A percentile compares a stretch with the other conserved stretches of the same genome.
phyloP scores from a whole-genome alignment of 2,329 filamentous ascomycete species.

The Tympanopsis confertula region DNA sequence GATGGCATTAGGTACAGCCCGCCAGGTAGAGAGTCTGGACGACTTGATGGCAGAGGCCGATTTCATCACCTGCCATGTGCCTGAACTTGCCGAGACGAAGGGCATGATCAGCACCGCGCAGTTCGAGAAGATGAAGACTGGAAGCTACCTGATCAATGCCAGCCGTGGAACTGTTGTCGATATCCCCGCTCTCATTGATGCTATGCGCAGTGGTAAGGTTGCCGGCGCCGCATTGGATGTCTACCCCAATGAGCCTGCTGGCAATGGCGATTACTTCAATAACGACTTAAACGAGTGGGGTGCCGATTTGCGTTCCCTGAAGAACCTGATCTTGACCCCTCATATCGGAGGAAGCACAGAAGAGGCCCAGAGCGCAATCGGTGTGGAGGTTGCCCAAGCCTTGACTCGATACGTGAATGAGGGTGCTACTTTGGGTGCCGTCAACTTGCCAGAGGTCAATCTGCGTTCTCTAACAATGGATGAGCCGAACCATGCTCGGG shows the following conservation, averaged over 20 bases:
- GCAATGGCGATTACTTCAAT: constrained; percentile 92
- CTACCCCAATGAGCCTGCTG: constrained; percentile 84
- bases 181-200: constrained; percentile 80
- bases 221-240: constrained; percentile 94
- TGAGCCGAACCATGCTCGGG: constrained; percentile 77
- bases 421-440: constrained; percentile 78
- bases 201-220: constrained; percentile 74
- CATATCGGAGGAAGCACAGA: constrained; percentile 97
- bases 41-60: constrained; percentile 69
- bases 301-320: constrained; percentile 71
- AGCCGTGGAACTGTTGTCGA: constrained; percentile 89
- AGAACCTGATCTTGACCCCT: constrained; percentile 88
- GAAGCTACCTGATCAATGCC: constrained; percentile 91
- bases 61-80: constrained; percentile 90
- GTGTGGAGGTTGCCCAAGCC: constrained; percentile 76
- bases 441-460: constrained; percentile 92
- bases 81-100: constrained; percentile 83
- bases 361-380: constrained; percentile 92
- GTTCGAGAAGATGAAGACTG: constrained; percentile 80
- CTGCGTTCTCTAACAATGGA: constrained; percentile 83
- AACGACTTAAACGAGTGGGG: constrained; percentile 72
- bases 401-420: constrained; percentile 93
- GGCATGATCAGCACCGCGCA: constrained; percentile 77
- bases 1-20: constrained; percentile 84
- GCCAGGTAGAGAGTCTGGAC: constrained; percentile 69